Conservation (phyloP, 2,329 filamentous ascomycete genomes). For the Coniochaeta pulveracea region DNA sequence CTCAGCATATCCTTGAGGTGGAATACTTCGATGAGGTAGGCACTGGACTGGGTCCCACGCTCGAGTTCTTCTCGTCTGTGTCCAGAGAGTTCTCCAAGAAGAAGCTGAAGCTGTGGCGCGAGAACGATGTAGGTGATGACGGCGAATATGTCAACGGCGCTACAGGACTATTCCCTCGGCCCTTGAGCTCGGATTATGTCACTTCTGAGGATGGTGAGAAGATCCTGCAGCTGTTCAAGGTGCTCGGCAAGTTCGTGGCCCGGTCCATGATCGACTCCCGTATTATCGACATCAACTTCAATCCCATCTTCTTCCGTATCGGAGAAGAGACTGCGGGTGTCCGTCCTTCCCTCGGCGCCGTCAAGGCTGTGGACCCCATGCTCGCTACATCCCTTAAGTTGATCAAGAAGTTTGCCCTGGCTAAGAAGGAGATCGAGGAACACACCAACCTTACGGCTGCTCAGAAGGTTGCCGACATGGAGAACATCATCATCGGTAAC, state of each 20-base stretch:
- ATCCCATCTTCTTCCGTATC: conserved; percentile 94
- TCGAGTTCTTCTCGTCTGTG: conserved; percentile 96
- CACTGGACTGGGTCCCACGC: conserved; percentile 85
- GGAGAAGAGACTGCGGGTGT: conserved; percentile 59
- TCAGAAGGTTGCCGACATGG: conserved; percentile 60
- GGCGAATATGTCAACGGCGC: conserved; percentile 79
- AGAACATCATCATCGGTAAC: conserved; percentile 62
- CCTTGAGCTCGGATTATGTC: conserved; percentile 70
- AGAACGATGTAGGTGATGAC: conserved; percentile 62
- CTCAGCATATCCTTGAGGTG: conserved; percentile 88
- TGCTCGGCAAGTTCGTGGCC: conserved; percentile 93
- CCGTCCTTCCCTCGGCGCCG: conserved; percentile 74
- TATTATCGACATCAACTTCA: conserved; percentile 96
- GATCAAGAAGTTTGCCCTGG: conserved; percentile 75
- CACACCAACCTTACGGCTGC: conserved; percentile 52
- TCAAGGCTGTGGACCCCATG: conserved; percentile 79
- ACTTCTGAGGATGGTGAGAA: conserved; percentile 71
- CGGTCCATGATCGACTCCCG: conserved; percentile 96
- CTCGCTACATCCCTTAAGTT: conserved; percentile 77
- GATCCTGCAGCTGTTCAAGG: conserved; percentile 78
- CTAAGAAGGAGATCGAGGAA: conserved; percentile 71
- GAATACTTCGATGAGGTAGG: conserved; percentile 99
- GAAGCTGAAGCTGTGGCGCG: conserved; percentile 93
- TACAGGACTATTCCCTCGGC: conserved; percentile 81
- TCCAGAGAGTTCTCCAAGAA: conserved; percentile 97